Conservation (phyloP, 1,139 yeast species). For the Lizanozyma gosingica region DNA sequence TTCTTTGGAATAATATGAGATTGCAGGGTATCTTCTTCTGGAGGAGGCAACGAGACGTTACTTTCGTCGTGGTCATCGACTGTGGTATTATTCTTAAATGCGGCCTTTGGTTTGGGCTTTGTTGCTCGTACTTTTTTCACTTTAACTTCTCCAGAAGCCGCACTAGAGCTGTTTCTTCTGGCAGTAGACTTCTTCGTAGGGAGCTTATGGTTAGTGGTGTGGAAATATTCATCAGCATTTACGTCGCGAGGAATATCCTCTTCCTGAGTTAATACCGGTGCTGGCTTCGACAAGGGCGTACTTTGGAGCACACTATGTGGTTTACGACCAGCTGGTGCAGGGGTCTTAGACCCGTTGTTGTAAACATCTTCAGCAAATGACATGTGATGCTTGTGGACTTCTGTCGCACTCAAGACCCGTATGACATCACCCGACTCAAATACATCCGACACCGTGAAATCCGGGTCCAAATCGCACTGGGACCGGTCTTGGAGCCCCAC, state of each 20-base stretch:
- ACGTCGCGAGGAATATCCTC: not conserved
- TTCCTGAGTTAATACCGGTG: not conserved
- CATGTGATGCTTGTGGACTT: not conserved
- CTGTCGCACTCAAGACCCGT: not conserved
- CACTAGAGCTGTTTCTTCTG: not conserved
- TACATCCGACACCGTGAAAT: conserved; percentile 53
- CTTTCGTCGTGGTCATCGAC: not conserved
- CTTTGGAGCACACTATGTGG: not conserved
- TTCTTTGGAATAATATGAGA: not conserved
- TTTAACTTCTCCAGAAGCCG: not conserved
- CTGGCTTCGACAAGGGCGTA: not conserved
- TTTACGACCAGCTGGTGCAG: not conserved
- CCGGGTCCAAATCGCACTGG: conserved; percentile 72
- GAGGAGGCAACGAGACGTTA: not conserved
- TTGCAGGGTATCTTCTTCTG: not conserved
- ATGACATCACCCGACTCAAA: conserved; percentile 21
- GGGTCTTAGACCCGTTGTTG: not conserved
- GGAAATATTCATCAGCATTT: not conserved
- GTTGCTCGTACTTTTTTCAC: not conserved
- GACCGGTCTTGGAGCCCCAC: conserved; percentile 54
- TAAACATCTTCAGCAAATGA: not conserved
- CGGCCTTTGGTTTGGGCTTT: not conserved
- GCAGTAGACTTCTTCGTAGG: not conserved
- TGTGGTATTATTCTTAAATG: not conserved
- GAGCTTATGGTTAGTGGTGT: not conserved